A percentile compares a stretch with the other conserved stretches of the same genome.
Evolutionary conservation across 371 early-diverging fungal species (phyloP).

Genomic region (Mortierella sp.): DNA sequence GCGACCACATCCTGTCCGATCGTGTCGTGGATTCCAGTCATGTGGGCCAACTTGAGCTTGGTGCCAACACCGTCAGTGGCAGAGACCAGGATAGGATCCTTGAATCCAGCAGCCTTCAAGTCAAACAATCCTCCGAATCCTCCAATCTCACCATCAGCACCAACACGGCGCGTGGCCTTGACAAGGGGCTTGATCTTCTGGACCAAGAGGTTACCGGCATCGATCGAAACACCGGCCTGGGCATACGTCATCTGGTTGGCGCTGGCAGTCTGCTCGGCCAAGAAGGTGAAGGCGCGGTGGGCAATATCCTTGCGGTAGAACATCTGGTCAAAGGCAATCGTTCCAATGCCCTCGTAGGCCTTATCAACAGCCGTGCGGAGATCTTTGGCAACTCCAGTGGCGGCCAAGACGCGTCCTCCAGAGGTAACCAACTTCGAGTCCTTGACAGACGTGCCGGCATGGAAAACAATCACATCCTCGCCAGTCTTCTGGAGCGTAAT

Average conservation of each 20-base stretch:
- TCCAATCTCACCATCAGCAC: slow-evolving; percentile 97
- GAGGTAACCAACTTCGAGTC: slow-evolving; percentile 80
- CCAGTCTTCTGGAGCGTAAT: slow-evolving; percentile 74
- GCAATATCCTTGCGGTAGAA: slow-evolving; percentile 95
- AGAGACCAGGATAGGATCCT: slow-evolving; percentile 93
- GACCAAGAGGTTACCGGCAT: slow-evolving; percentile 95
- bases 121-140: slow-evolving; percentile 99
- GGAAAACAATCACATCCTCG: slow-evolving; percentile 84
- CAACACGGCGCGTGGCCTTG: slow-evolving; percentile 90
- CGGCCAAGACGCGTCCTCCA: slow-evolving; percentile 96
- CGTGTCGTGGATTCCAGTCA: slow-evolving; percentile 87
- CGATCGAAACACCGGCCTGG: slow-evolving; percentile 96
- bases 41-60: slow-evolving; percentile 96
- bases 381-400: slow-evolving; percentile 84
- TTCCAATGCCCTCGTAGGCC: slow-evolving; percentile 79
- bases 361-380: slow-evolving; percentile 82
- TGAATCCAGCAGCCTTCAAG: slow-evolving; percentile 90
- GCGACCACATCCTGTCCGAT: slow-evolving; percentile 98
- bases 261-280: slow-evolving; percentile 60
- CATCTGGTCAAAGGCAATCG: slow-evolving; percentile 87
- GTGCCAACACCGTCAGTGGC: slow-evolving; percentile 99
- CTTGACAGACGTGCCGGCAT: slow-evolving; percentile 88
- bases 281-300: slow-evolving; percentile 77
- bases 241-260: slow-evolving; percentile 83
- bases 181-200: slow-evolving; percentile 96